A percentile compares a stretch with the other conserved stretches of the same genome.
phyloP scores from a whole-genome alignment of 139 green algal genomes.

The Prasinococcaceae sp. region DNA sequence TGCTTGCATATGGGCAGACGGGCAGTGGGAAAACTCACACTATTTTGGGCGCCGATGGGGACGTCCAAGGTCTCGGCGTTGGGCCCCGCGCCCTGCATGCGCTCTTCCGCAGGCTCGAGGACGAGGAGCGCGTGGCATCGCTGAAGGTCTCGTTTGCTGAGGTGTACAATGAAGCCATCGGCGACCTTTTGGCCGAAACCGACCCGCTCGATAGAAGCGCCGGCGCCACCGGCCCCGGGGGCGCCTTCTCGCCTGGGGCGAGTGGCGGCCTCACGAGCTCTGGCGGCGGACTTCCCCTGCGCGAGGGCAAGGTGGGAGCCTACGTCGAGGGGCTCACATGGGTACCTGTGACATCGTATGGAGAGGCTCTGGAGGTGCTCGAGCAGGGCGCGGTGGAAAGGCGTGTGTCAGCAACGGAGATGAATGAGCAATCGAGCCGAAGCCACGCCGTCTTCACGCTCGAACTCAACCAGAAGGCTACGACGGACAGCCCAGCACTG shows the following conservation, averaged over 20 bases:
- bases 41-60: background rate
- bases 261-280: too few species aligned
- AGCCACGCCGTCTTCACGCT: slow-evolving; percentile 13
- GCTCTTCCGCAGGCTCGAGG: too few species aligned
- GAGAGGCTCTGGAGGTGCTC: slow-evolving; percentile 10
- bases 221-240: too few species aligned
- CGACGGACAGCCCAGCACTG: background rate
- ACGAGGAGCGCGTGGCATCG: too few species aligned
- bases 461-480: slow-evolving; percentile 3
- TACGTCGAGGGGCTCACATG: slow-evolving; percentile 20
- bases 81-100: too few species aligned
- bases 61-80: background rate
- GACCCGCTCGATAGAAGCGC: too few species aligned
- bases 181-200: too few species aligned
- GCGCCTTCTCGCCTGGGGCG: too few species aligned
- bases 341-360: background rate
- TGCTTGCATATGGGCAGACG: background rate
- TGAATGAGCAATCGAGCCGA: slow-evolving; percentile 12
- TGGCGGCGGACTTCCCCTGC: too few species aligned
- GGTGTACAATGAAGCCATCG: too few species aligned
- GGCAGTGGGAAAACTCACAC: background rate
- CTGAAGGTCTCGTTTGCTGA: too few species aligned
- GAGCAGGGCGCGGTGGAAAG: background rate
- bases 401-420: background rate
- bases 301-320: slow-evolving; percentile 12